Evolutionary conservation across 148 eudicot species (phyloP).

Genomic region (Polygonum aviculare): DNA sequence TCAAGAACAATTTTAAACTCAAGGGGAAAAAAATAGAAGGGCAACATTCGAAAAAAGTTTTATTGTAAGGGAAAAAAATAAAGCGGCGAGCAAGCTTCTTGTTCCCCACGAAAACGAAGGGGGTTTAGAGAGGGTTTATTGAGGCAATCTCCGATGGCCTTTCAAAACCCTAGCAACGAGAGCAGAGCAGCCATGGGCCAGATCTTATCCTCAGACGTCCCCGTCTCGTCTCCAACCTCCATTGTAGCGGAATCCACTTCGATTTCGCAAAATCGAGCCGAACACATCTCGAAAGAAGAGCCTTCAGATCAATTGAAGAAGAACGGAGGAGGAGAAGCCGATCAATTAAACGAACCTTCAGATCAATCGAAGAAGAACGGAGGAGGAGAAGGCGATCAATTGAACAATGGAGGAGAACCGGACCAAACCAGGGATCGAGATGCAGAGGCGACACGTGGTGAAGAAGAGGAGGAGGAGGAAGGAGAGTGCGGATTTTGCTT

Average conservation of each 20-base stretch:
- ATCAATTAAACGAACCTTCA: too few species aligned
- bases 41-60: too few species aligned
- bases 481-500: slow-evolving; percentile 56
- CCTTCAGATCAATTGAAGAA: not conserved
- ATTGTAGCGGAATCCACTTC: not conserved
- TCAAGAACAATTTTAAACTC: too few species aligned
- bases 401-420: not conserved
- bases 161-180: not conserved
- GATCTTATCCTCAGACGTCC: not conserved
- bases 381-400: not conserved
- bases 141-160: not conserved
- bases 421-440: slow-evolving; percentile 7
- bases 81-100: not conserved
- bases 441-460: slow-evolving; percentile 3
- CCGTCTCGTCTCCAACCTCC: not conserved
- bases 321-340: not conserved
- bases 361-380: too few species aligned
- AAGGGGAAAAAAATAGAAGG: too few species aligned
- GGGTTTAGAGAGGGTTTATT: not conserved
- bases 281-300: not conserved
- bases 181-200: not conserved
- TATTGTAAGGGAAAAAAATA: not conserved
- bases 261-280: not conserved
- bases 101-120: not conserved
- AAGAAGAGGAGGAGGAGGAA: slow-evolving; percentile 19